Evolutionary conservation across 495 filamentous ascomycete species (phyloP).

Genomic region (Talaromyces nanjingensis): DNA sequence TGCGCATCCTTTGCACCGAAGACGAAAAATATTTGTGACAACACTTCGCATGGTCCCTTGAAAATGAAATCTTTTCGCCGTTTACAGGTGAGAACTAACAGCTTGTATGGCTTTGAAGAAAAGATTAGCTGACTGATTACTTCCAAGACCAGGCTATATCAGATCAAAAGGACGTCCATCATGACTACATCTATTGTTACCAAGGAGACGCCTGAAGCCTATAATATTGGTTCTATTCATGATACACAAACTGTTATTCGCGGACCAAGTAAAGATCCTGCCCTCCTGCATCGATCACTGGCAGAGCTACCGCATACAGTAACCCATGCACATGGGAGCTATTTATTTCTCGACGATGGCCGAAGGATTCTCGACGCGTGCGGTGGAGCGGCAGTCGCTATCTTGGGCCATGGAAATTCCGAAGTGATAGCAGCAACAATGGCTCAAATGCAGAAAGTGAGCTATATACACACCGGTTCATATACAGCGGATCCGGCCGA

Average conservation of each 20-base stretch:
- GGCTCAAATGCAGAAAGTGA: conserved; percentile 30
- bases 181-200: not conserved
- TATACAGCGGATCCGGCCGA: conserved; percentile 28
- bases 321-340: conserved; percentile 15
- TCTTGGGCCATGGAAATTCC: conserved; percentile 40
- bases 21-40: not conserved
- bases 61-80: not conserved
- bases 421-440: conserved; percentile 19
- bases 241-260: not conserved
- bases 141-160: not conserved
- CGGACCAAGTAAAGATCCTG: not conserved
- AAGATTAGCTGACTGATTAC: not conserved
- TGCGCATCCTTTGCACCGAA: not conserved
- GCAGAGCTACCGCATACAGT: conserved; percentile 15
- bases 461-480: conserved; percentile 34
- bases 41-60: not conserved
- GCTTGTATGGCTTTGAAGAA: not conserved
- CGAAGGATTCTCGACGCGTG: conserved; percentile 47
- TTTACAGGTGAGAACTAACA: not conserved
- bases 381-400: conserved; percentile 29
- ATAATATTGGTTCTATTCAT: not conserved
- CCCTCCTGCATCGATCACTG: conserved; percentile 22
- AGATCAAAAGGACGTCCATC: not conserved
- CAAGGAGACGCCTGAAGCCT: not conserved
- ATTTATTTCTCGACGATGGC: conserved; percentile 35